phyloP scores from a whole-genome alignment of 768 basidiomycete genomes.

The Lactifluus subvellereus region DNA sequence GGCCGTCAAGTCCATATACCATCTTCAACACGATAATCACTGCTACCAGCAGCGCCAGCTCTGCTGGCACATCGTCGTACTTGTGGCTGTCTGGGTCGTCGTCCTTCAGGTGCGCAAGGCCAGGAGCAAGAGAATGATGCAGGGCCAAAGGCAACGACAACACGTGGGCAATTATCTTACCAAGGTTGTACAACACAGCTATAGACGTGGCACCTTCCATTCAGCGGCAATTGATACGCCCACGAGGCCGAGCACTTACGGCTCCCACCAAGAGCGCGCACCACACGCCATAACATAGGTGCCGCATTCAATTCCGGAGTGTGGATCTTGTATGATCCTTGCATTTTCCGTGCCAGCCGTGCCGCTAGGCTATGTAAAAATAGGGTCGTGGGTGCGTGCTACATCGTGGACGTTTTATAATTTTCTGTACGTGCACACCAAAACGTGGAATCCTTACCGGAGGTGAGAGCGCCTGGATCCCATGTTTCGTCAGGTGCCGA shows the following conservation, averaged over 20 bases:
- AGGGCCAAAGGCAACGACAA: slow-evolving; percentile 57
- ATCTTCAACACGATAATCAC: slow-evolving; percentile 74
- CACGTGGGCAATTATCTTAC: slow-evolving; percentile 52
- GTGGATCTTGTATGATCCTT: slow-evolving; percentile 47
- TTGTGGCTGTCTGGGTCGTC: slow-evolving; percentile 43
- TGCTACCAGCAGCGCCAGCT: slow-evolving; percentile 53
- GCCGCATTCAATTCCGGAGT: slow-evolving; percentile 73
- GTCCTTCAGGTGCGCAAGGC: slow-evolving; percentile 32
- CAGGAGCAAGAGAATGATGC: slow-evolving; percentile 48
- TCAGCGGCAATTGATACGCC: slow-evolving; percentile 21
- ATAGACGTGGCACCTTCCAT: slow-evolving; percentile 16
- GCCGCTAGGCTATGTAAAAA: slow-evolving; percentile 56
- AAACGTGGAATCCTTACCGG: slow-evolving; percentile 41
- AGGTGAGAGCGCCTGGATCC: slow-evolving; percentile 61
- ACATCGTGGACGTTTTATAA: neutral
- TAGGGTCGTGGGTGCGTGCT: slow-evolving; percentile 56
- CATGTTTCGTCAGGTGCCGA: slow-evolving; percentile 68
- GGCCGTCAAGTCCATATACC: slow-evolving; percentile 78
- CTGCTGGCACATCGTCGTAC: slow-evolving; percentile 62
- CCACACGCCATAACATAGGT: slow-evolving; percentile 72
- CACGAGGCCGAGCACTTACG: slow-evolving; percentile 45
- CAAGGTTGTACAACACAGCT: slow-evolving; percentile 63
- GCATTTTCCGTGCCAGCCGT: slow-evolving; percentile 53
- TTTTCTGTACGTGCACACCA: neutral
- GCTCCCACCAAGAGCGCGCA: slow-evolving; percentile 60